Base-by-base conservation (phyloP, 495 filamentous ascomycete genomes). In the Rostrohypoxylon terebratum region DNA sequence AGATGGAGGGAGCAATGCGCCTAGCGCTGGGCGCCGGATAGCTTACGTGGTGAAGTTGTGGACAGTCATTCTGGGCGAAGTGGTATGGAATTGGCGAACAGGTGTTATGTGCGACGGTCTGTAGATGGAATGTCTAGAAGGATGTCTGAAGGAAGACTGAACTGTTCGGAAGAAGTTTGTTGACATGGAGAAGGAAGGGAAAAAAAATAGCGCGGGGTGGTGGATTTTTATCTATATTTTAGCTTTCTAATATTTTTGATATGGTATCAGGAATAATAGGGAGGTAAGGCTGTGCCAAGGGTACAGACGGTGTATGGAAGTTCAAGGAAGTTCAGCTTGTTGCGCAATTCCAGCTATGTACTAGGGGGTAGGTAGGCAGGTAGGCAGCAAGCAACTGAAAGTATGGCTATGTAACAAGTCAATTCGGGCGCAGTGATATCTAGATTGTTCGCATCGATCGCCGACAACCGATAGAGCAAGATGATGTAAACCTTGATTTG, bases 41-140 rank as follows among this genome's bases (percentile, higher is more conserved):
- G 78, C 83, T 71, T 69, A 85, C 83, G 77, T 73, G 11, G 63
- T 61, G 68, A 84, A 65, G 61, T 74, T 76, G 76, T 84, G 81
- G 68, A 86, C 77, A 59, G 77, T 79, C 81, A 84, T 84, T 44
- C 78, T 85, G 78, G 82, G 73, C 66, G 59, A 72, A 20, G 75
- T 82, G 47, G 81, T 77, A 18, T 81, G 81, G 67, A 86, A 86
- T 36, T 74, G 71, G 61, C 82, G 69, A 36, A 72, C 1, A 47
- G 68, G n/a, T 16, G 66, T 21, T 28, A 72, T 68, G 16, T 77
- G 76, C 69, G 63, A 67, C 16, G 67, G 76, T 47, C 66, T 73
- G 48, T 64, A 74, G 21, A 75, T 11, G 50, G 73, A 61, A 53
- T 69, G 75, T 69, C 75, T 70, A 11, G 63, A 47, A 45, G 73